Base-by-base conservation (phyloP, 2,329 filamentous ascomycete genomes). In the Epichloe amarillans region DNA sequence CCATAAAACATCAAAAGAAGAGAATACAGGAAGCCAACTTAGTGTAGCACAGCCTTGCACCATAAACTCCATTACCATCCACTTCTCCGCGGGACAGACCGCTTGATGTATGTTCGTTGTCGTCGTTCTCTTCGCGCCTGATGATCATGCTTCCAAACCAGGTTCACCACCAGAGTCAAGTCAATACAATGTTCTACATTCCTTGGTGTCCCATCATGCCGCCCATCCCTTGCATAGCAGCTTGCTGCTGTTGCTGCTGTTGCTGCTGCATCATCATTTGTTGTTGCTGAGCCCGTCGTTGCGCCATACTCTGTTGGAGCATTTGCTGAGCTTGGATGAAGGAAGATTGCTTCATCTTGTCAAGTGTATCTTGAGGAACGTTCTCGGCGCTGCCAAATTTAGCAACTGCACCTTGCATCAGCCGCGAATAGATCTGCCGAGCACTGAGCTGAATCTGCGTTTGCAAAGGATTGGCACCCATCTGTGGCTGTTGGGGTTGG, bases 141-240 rank as follows among this genome's bases (percentile, higher is more conserved):
- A 19, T 49, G 35, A 41, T 52, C 14, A 33, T 33, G 35, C 39
- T 38, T 48, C 17, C 17, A 11, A 19, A 15, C 19, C 33, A 33
- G 19, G 17, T 4, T 21, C 2, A 10, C 19, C 46, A 19, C n/a
- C 40, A 38, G 17, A 44, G 5, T 37, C 33, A 26, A 43, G 40
- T 43, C 21, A 26, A 35, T 26, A 21, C 40, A 36, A 11, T 39
- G 44, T 37, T 47, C 61, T 66, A 73, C 70, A 75, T 74, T 39
- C 70, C 72, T 56, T 75, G 72, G 19, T 68, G 67, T 12, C 70
- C 71, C 72, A 76, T 75, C 71, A 79, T 78, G 26, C 71, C 69
- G 49, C 72, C 69, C 70, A 79, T 77, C 6, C 72, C 72, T 52
- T 76, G 72, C 68, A 78, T 72, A 35, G 66, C 64, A 47, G 64